Evolutionary conservation across 2,329 filamentous ascomycete species (phyloP).

Genomic region (Chrysoporthe deuterocubensis): DNA sequence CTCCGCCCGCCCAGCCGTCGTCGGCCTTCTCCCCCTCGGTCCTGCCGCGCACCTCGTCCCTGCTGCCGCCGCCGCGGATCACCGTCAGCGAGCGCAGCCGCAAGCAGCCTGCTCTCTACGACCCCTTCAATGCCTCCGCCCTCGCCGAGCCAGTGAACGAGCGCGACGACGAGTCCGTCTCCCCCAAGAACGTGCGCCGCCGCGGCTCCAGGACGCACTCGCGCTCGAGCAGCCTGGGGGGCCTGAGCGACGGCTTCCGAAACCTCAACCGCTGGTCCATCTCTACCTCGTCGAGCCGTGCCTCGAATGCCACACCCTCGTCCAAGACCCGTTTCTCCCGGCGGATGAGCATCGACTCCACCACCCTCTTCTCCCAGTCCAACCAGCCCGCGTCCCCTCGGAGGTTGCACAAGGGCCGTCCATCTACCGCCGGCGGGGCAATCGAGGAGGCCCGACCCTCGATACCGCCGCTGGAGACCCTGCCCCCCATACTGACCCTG

Average conservation of each 20-base stretch:
- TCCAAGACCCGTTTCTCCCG: slow-evolving; percentile 43
- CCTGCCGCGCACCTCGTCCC: slow-evolving; percentile 48
- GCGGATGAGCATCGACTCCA: slow-evolving; percentile 50
- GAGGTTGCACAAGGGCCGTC: slow-evolving; percentile 44
- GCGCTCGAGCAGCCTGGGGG: slow-evolving; percentile 42
- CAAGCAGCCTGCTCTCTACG: slow-evolving; percentile 28
- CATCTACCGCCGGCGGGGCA: slow-evolving; percentile 38
- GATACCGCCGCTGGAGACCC: slow-evolving; percentile 41
- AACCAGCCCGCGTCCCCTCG: slow-evolving; percentile 39
- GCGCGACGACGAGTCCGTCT: slow-evolving; percentile 30
- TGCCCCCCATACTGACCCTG: slow-evolving; percentile 47
- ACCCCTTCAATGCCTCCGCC: slow-evolving; percentile 36
- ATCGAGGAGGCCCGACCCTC: slow-evolving; percentile 34
- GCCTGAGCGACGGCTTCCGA: slow-evolving; percentile 49
- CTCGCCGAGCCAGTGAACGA: slow-evolving; percentile 27
- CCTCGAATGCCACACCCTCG: slow-evolving; percentile 42
- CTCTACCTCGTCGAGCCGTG: slow-evolving; percentile 55
- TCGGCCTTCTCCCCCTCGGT: slow-evolving; percentile 37
- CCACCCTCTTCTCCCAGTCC: slow-evolving; percentile 34
- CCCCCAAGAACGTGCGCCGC: slow-evolving; percentile 28
- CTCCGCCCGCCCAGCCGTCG: slow-evolving; percentile 34
- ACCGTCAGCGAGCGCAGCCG: slow-evolving; percentile 29
- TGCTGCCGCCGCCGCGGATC: slow-evolving; percentile 46
- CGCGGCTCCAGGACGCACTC: slow-evolving; percentile 36
- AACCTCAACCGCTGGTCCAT: slow-evolving; percentile 58